Percentiles rank a stretch among this genome's conserved stretches.
Evolutionary conservation across 176 grass and related monocot species (phyloP).

Genomic region (Themeda triandra): DNA sequence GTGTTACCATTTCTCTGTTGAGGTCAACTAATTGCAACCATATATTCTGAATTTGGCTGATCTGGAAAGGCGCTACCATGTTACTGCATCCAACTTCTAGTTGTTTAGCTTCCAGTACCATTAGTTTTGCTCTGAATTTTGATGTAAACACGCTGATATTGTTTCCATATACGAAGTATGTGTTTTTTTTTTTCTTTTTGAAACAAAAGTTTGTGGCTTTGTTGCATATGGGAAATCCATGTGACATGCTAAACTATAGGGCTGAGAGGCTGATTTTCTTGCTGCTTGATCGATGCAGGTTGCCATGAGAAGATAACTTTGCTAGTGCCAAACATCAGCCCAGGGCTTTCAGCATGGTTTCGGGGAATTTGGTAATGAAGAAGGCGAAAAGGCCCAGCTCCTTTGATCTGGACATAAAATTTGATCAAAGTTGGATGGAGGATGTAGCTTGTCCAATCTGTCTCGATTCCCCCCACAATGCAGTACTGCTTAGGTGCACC

Average conservation of each 20-base stretch:
- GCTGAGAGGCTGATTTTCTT: slow-evolving; percentile 2
- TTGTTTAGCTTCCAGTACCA: neutral
- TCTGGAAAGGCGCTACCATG: slow-evolving; percentile 15
- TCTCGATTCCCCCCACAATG: slow-evolving; percentile 81
- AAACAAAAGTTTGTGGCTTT: neutral
- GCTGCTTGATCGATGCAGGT: slow-evolving; percentile 30
- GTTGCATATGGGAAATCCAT: neutral
- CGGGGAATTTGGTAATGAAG: slow-evolving; percentile 41
- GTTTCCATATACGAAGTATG: neutral
- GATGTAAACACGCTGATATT: neutral
- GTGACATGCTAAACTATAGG: neutral
- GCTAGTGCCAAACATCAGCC: neutral
- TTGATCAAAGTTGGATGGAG: slow-evolving; percentile 57
- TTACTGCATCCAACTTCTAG: neutral
- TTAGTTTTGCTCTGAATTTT: neutral
- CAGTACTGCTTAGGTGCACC: slow-evolving; percentile 68
- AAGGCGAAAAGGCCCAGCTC: slow-evolving; percentile 31
- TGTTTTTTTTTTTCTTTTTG: too few species aligned
- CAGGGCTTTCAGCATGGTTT: slow-evolving; percentile 37
- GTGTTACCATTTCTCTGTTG: neutral
- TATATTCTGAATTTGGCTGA: slow-evolving; percentile 17
- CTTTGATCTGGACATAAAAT: slow-evolving; percentile 44
- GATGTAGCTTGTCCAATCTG: slow-evolving; percentile 91
- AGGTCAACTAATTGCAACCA: slow-evolving; percentile 22
- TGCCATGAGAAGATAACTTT: slow-evolving; percentile 7